These are phyloP conservation scores for Tylopilus cervinicoccineus DNA, from an alignment of 768 basidiomycete genomes.

Conservation along the genomic window DNA sequence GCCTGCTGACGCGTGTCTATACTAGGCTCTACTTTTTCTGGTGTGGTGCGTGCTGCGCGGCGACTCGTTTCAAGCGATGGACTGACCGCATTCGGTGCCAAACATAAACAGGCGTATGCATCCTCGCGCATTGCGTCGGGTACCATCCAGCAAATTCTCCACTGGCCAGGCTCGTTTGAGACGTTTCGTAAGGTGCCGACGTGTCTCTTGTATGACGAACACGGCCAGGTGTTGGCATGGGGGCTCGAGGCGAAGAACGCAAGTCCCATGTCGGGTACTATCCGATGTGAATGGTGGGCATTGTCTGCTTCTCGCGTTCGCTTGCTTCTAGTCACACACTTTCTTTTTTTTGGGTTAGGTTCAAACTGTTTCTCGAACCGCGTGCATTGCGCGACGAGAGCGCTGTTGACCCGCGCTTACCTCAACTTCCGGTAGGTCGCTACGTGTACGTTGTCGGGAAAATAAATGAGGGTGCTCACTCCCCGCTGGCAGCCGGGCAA, in stretches of 20 bases:
- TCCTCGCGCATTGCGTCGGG: slow-evolving; percentile 81
- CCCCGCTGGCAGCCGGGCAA: slow-evolving; percentile 57
- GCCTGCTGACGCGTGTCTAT: background rate
- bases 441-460: background rate
- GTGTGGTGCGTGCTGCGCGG: slow-evolving; percentile 55
- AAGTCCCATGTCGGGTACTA: slow-evolving; percentile 59
- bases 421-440: slow-evolving; percentile 65
- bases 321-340: background rate
- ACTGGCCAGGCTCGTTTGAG: slow-evolving; percentile 84
- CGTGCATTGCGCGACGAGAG: slow-evolving; percentile 70
- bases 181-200: slow-evolving; percentile 87
- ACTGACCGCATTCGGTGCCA: slow-evolving; percentile 9
- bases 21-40: slow-evolving; percentile 82
- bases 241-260: slow-evolving; percentile 86
- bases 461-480: background rate
- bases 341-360: slow-evolving; percentile 39
- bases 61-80: background rate
- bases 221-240: slow-evolving; percentile 75
- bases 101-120: slow-evolving; percentile 63
- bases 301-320: background rate
- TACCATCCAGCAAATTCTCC: slow-evolving; percentile 76
- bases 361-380: slow-evolving; percentile 86
- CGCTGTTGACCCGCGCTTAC: slow-evolving; percentile 71
- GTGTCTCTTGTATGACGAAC: slow-evolving; percentile 75
- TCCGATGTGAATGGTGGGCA: slow-evolving; percentile 51